Evolutionary conservation across 306 rosid species (phyloP).

Genomic region (Quercus suber): DNA sequence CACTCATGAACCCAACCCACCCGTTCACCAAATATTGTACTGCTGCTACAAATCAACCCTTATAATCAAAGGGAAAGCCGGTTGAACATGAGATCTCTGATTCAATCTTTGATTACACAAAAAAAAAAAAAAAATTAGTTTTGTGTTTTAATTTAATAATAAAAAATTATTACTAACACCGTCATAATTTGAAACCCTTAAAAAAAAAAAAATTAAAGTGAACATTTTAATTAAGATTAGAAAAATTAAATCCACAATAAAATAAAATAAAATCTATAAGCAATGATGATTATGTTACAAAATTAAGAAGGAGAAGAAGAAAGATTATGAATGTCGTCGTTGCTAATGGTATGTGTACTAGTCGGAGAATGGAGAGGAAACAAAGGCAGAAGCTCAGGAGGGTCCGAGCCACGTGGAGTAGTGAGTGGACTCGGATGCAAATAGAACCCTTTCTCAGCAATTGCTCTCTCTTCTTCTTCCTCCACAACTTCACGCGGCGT

Average conservation of each 20-base stretch:
- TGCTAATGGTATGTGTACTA: neutral
- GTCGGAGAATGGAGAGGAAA: conserved; percentile 83
- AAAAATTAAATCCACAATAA: neutral
- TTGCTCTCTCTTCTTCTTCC: conserved; percentile 49
- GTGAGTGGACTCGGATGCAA: conserved; percentile 60
- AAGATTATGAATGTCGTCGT: neutral
- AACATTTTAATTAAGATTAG: neutral
- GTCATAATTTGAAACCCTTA: too few species aligned
- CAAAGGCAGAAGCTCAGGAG: conserved; percentile 69
- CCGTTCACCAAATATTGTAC: too few species aligned
- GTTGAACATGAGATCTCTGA: rapidly evolving
- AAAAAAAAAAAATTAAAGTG: too few species aligned
- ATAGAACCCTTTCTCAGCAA: conserved; percentile 73
- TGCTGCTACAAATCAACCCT: too few species aligned
- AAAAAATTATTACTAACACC: rapidly evolving
- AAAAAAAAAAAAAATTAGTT: too few species aligned
- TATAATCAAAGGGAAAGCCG: too few species aligned
- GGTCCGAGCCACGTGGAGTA: conserved; percentile 55
- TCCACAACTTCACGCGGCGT: conserved; percentile 28
- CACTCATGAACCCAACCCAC: too few species aligned
- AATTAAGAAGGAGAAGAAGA: conserved; percentile 17
- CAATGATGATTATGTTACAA: neutral
- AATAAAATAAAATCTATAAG: neutral
- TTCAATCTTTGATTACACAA: too few species aligned
- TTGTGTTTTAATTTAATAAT: rapidly evolving